These are phyloP conservation scores for Pichia sp. DNA, from an alignment of 1,139 yeast genomes.

Conservation along the genomic window DNA sequence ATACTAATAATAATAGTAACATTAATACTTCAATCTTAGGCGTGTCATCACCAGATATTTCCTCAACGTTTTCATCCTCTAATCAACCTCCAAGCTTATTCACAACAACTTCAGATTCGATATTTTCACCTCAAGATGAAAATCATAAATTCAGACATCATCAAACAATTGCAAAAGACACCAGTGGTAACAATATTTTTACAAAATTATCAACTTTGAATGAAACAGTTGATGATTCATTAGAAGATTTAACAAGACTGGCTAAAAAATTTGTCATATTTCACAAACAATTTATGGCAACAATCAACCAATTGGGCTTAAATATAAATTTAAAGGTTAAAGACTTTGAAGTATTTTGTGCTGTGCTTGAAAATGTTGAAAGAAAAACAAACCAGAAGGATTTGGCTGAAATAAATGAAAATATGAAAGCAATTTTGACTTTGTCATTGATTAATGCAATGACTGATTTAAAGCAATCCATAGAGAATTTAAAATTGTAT, in stretches of 20 bases:
- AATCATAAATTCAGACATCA: conserved; percentile 6
- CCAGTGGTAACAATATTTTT: not conserved
- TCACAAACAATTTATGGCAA: conserved; percentile 15
- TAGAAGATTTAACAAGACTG: conserved; percentile 10
- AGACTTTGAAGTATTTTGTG: conserved; percentile 13
- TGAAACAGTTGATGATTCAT: conserved; percentile 4
- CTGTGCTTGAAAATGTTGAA: conserved; percentile 18
- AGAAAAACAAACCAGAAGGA: conserved; percentile 14
- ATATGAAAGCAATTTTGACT: conserved; percentile 10
- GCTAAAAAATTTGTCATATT: conserved; percentile 18
- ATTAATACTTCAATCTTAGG: not conserved
- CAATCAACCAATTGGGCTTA: conserved; percentile 10
- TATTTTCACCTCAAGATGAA: conserved; percentile 3
- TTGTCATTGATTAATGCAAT: conserved; percentile 18
- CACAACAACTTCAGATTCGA: not conserved
- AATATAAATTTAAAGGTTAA: conserved; percentile 2
- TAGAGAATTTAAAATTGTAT: conserved; percentile 18
- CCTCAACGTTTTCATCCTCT: conserved; percentile 1
- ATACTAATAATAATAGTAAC: not conserved
- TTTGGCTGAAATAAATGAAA: conserved; percentile 2
- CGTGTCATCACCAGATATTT: conserved; percentile 7
- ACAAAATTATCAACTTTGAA: conserved; percentile 12
- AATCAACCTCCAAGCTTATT: not conserved
- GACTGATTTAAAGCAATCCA: conserved; percentile 18
- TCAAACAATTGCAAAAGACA: not conserved